These are phyloP conservation scores for Ceriops tagal DNA, from an alignment of 345 rosid genomes.

Conservation along the genomic window DNA sequence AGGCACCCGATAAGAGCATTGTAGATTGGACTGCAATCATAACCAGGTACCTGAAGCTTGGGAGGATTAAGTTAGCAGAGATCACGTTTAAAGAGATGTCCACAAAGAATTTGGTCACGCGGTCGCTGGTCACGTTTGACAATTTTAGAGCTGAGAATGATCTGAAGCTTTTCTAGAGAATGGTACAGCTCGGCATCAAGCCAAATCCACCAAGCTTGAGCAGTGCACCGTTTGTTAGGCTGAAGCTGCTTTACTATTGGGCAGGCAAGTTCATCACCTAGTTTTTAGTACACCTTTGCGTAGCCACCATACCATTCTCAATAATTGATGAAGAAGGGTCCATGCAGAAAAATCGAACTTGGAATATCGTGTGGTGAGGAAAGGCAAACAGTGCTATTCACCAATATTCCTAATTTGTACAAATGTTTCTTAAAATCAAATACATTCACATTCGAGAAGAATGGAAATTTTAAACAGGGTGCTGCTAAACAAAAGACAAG, in stretches of 20 bases:
- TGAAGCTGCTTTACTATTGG: constrained; percentile 68
- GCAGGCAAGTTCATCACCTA: constrained; percentile 71
- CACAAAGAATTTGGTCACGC: constrained; percentile 45
- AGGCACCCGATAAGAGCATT: constrained; percentile 53
- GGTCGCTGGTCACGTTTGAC: constrained; percentile 59
- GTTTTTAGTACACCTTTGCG: background rate
- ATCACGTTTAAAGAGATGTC: constrained; percentile 50
- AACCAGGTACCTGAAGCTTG: constrained; percentile 53
- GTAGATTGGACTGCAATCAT: constrained; percentile 69
- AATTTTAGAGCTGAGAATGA: constrained; percentile 48
- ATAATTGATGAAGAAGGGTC: background rate
- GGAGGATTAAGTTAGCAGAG: constrained; percentile 46
- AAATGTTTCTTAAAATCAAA: constrained; percentile 25
- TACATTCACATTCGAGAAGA: constrained; percentile 52
- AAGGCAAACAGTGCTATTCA: constrained; percentile 10
- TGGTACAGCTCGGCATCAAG: constrained; percentile 38
- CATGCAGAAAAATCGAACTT: too few species aligned
- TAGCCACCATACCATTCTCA: background rate
- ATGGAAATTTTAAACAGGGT: constrained; percentile 33
- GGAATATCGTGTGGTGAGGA: background rate
- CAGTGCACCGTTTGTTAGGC: constrained; percentile 55
- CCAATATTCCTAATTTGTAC: constrained; percentile 54
- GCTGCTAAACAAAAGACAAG: constrained; percentile 18
- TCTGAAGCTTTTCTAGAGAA: constrained; percentile 45
- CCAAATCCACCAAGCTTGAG: constrained; percentile 52